phyloP scores from a whole-genome alignment of 2,329 filamentous ascomycete species.

The Microdochium paspali region DNA sequence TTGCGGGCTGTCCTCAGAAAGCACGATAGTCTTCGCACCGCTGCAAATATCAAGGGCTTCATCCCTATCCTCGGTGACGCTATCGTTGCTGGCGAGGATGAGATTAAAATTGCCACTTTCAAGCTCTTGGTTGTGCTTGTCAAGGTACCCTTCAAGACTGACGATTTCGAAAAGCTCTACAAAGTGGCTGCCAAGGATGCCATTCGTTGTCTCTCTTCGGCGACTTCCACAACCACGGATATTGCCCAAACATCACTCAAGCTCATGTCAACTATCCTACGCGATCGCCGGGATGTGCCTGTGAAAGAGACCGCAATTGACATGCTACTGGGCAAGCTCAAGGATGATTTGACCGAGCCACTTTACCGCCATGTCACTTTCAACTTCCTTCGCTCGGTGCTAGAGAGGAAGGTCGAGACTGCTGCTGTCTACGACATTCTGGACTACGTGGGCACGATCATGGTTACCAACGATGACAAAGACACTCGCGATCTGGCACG shows the following conservation, averaged over 20 bases:
- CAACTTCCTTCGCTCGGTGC: constrained; percentile 81
- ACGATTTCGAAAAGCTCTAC: constrained; percentile 53
- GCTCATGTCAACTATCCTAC: constrained; percentile 73
- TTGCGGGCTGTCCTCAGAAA: constrained; percentile 80
- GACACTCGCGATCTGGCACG: constrained; percentile 80
- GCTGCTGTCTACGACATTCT: constrained; percentile 84
- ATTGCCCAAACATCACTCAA: constrained; percentile 83
- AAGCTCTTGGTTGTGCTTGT: constrained; percentile 77
- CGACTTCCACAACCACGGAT: constrained; percentile 71
- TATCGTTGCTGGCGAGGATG: constrained; percentile 75
- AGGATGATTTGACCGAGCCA: constrained; percentile 85
- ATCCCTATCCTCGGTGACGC: constrained; percentile 84
- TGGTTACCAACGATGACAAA: constrained; percentile 92
- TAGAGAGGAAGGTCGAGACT: constrained; percentile 78
- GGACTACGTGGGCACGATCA: constrained; percentile 80
- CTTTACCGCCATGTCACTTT: constrained; percentile 89
- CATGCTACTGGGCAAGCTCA: constrained; percentile 70
- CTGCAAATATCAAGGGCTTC: constrained; percentile 74
- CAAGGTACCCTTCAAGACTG: constrained; percentile 70
- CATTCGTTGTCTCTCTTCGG: constrained; percentile 67
- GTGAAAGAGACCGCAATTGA: constrained; percentile 78
- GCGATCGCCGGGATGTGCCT: constrained; percentile 66
- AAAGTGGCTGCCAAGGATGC: constrained; percentile 80
- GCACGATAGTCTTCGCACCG: constrained; percentile 69
- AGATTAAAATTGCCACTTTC: constrained; percentile 83